Percentiles rank a stretch among this genome's conserved stretches.
Evolutionary conservation across 1,284 basidiomycete species (phyloP).

Genomic region (Trichosporon sp.): DNA sequence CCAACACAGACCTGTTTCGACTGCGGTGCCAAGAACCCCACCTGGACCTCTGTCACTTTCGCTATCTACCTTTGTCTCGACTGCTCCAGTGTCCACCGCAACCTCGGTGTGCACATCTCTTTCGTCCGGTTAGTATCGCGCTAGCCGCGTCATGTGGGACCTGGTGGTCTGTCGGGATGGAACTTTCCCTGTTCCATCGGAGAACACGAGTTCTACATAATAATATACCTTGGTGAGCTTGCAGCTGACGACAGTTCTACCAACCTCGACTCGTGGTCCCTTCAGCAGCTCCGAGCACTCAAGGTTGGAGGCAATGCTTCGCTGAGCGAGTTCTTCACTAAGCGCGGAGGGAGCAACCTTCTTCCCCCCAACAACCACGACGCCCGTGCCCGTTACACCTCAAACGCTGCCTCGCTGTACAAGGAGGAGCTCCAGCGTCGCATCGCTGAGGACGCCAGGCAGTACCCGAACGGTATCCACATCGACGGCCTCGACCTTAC

Average conservation of each 20-base stretch:
- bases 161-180: background rate
- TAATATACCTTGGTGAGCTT: no score
- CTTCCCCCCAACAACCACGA: conserved; percentile 69
- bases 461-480: conserved; percentile 73
- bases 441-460: conserved; percentile 75
- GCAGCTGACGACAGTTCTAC: conserved; percentile 70
- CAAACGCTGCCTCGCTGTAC: conserved; percentile 80
- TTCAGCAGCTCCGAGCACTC: conserved; percentile 89
- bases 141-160: background rate
- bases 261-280: conserved; percentile 94
- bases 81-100: conserved; percentile 92
- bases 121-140: conserved; percentile 78
- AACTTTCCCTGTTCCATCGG: no score
- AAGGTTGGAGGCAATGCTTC: conserved; percentile 92
- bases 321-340: conserved; percentile 87
- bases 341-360: conserved; percentile 75
- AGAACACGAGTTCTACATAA: no score
- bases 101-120: conserved; percentile 97
- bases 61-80: conserved; percentile 98
- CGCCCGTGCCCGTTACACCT: conserved; percentile 86
- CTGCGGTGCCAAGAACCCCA: conserved; percentile 93
- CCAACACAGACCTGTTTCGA: conserved; percentile 84
- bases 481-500: conserved; percentile 70
- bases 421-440: conserved; percentile 86
- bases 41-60: conserved; percentile 95